These are phyloP conservation scores for Cardiospermum halicacabum DNA, from an alignment of 345 rosid genomes.

Conservation along the genomic window DNA sequence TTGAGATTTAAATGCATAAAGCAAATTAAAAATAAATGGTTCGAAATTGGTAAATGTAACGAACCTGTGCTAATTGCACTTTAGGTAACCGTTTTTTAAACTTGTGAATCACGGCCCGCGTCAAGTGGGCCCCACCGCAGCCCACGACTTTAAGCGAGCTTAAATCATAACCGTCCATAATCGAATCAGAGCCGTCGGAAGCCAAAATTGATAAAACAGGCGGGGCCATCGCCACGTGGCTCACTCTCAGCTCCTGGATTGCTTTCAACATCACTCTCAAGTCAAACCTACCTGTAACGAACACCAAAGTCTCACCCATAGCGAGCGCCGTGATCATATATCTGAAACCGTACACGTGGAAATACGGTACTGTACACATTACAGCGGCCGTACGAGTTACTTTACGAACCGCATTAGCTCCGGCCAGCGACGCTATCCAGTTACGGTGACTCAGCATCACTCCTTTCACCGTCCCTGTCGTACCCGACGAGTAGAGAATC, in stretches of 20 bases:
- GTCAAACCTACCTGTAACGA: conserved; percentile 20
- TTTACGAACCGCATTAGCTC: conserved; percentile 18
- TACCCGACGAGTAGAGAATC: conserved; percentile 63
- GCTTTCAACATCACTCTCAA: conserved; percentile 23
- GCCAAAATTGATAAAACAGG: conserved; percentile 40
- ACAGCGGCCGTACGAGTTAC: conserved; percentile 26
- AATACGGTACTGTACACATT: conserved; percentile 45
- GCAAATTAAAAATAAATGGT: too few relatives aligned
- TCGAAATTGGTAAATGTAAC: neutral
- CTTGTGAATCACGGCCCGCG: conserved; percentile 18
- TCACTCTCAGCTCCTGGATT: conserved; percentile 28
- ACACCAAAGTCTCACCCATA: conserved; percentile 39
- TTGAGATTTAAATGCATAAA: too few relatives aligned
- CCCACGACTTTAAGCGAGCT: conserved; percentile 43
- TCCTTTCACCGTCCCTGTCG: conserved; percentile 52
- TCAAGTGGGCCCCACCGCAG: conserved; percentile 46
- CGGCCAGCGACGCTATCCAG: conserved; percentile 25
- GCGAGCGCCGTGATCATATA: conserved; percentile 26
- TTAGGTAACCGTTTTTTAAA: conserved; percentile 31
- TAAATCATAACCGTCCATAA: conserved; percentile 32
- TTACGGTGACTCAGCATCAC: conserved; percentile 48
- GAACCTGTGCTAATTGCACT: conserved; percentile 43
- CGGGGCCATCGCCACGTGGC: conserved; percentile 46
- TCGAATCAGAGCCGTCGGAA: neutral
- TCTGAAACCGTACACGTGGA: conserved; percentile 48